Evolutionary conservation across 2,329 filamentous ascomycete genomes (phyloP).

Genomic region (Diaporthe citriasiana): DNA sequence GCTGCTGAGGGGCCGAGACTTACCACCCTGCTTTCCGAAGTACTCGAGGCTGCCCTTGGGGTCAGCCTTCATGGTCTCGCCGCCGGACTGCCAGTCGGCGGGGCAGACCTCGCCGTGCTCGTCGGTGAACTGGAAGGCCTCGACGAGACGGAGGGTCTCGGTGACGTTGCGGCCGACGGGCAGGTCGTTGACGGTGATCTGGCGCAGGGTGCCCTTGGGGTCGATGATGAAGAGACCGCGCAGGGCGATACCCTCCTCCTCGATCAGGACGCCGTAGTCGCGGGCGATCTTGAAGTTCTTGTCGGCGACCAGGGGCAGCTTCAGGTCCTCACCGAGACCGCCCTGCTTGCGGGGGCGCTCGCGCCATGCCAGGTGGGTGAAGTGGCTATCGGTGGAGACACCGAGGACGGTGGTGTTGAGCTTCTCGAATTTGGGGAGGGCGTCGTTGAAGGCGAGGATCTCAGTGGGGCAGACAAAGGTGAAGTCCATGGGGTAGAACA

Average conservation of each 20-base stretch:
- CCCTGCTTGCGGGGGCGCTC: constrained; percentile 71
- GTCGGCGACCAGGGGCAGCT: constrained; percentile 74
- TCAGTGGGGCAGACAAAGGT: constrained; percentile 78
- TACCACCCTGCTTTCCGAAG: constrained; percentile 51
- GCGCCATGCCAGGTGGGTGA: constrained; percentile 70
- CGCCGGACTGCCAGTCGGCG: constrained; percentile 63
- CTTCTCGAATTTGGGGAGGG: constrained; percentile 69
- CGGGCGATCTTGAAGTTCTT: constrained; percentile 72
- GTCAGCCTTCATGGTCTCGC: constrained; percentile 65
- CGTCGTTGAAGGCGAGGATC: constrained; percentile 75
- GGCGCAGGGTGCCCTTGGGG: constrained; percentile 70
- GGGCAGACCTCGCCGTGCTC: constrained; percentile 83
- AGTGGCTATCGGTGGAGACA: constrained; percentile 73
- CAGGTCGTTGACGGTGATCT: constrained; percentile 76
- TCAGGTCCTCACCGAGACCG: constrained; percentile 70
- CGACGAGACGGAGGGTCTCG: constrained; percentile 75
- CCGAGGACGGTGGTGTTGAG: constrained; percentile 73
- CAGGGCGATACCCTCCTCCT: constrained; percentile 74
- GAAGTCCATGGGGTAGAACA: constrained; percentile 78
- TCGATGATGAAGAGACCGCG: constrained; percentile 77
- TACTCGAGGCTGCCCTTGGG: constrained; percentile 66
- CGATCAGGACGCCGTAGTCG: constrained; percentile 74
- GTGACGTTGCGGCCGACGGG: constrained; percentile 75
- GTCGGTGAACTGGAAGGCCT: constrained; percentile 86
- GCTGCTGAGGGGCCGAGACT: constrained; percentile 42